Conservation (phyloP, 2,329 filamentous ascomycete species). For the Fusarium ramigenum region DNA sequence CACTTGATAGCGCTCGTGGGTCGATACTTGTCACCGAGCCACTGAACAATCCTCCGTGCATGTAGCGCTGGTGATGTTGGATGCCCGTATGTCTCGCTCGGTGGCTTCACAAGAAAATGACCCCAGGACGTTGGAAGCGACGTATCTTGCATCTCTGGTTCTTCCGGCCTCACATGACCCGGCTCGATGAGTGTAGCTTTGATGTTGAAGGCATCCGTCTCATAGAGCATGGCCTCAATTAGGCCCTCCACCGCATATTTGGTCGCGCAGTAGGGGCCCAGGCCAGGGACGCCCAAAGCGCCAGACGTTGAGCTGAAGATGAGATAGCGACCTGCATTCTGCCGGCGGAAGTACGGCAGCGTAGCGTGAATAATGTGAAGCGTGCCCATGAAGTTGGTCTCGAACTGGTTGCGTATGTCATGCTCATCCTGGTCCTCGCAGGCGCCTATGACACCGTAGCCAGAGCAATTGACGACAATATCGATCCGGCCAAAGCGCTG, state of each 20-base stretch:
- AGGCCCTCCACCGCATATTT: constrained; percentile 97
- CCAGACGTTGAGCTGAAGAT: constrained; percentile 95
- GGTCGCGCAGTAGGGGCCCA: constrained; percentile 94
- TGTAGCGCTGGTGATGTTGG: constrained; percentile 86
- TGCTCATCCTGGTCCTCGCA: constrained; percentile 98
- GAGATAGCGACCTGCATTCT: constrained; percentile 81
- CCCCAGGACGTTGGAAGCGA: constrained; percentile 80
- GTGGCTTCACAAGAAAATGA: constrained; percentile 89
- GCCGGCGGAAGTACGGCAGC: constrained; percentile 85
- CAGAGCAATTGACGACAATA: constrained; percentile 91
- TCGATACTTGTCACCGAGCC: constrained; percentile 85
- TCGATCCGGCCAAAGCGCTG: constrained; percentile 83
- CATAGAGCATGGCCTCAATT: constrained; percentile 96
- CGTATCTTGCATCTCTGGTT: constrained; percentile 65
- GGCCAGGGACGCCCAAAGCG: constrained; percentile 89
- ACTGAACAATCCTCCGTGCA: constrained; percentile 90
- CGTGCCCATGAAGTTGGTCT: constrained; percentile 97
- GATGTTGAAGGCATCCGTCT: constrained; percentile 90
- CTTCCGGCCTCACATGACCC: constrained; percentile 86
- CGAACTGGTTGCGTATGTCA: constrained; percentile 94
- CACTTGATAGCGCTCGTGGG: constrained; percentile 93
- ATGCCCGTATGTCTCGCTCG: constrained; percentile 82
- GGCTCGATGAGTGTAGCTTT: constrained; percentile 94
- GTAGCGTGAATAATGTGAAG: constrained; percentile 91
- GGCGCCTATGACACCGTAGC: constrained; percentile 93